Conservation (phyloP, 768 basidiomycete species). For the Podaxis rugospora region DNA sequence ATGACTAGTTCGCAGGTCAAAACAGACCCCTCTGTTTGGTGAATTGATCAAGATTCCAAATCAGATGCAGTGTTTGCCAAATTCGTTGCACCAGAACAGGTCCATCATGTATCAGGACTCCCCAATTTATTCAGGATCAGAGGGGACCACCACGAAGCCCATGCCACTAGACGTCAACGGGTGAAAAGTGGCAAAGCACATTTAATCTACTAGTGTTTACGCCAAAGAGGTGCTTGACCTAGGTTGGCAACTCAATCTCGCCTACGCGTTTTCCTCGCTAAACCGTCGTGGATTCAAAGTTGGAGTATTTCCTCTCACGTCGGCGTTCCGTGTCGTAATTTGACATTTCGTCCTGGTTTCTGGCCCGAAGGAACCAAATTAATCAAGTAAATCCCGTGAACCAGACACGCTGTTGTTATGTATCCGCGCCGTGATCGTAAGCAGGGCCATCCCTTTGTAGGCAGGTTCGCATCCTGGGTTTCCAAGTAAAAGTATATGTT, state of each 20-base stretch:
- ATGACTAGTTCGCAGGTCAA: not conserved
- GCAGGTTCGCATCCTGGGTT: not conserved
- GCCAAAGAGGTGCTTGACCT: not conserved
- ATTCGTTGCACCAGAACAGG: slow-evolving; percentile 7
- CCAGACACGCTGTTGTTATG: not conserved
- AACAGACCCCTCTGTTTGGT: not conserved
- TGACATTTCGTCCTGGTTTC: not conserved
- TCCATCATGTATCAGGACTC: not conserved
- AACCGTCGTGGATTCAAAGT: not conserved
- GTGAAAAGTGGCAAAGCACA: not conserved
- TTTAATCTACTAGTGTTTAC: not conserved
- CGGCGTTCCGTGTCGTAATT: slow-evolving; percentile 2
- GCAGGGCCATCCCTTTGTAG: not conserved
- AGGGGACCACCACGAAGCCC: not conserved
- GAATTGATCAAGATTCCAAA: slow-evolving; percentile 5
- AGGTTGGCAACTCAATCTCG: not conserved
- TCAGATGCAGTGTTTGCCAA: not conserved
- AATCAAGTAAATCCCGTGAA: not conserved
- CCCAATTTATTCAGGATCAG: not conserved
- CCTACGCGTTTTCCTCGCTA: not conserved
- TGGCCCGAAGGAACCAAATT: not conserved
- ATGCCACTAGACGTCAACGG: not conserved
- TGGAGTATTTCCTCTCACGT: slow-evolving; percentile 4
- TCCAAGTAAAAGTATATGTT: not conserved
- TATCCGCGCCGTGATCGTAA: not conserved